Evolutionary conservation across 179 eudicot species (phyloP), one percentile per base, ranked within the genome.

Genomic region (Spinacia oleracea): DNA sequence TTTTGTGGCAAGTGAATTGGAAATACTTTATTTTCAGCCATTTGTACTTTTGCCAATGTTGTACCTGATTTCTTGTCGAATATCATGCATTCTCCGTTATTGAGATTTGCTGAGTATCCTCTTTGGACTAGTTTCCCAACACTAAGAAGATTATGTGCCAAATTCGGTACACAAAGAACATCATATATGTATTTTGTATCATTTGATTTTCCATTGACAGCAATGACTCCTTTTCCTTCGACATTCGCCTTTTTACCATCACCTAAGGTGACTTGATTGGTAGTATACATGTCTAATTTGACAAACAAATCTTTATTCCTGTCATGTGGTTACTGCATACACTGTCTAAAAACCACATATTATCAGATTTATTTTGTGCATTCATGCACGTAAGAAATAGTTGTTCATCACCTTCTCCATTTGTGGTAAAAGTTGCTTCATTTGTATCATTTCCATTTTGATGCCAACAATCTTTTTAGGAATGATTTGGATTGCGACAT

Each of bases 381-480:
- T 68, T 32, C 74, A 70, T 43, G 51, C 51, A 46, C 4, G 18
- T 14, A 46, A 46, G 51, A 3, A 46, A 46, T 46, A 46, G 14
- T 46, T 46, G 51, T 46, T 46, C 18, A 46, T 46, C 2, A 46
- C 51, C 51, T 46, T 46, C 51, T 0, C 16, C 51, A 14, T 63
- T 63, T 10, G 68, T 4, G n/a, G 68, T 63, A 21, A 63, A 63
- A 63, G 12, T 63, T 16, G 68, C 68, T 63, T 63, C 68, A 63
- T 29, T 29, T 29, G 59, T 71, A 45, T 43, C 20, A 27, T 43
- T 71, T 16, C 9, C 74, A 27, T 71, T 14, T 43, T 72, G 42
- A 72, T 72, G 62, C 75, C 75, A 72, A 32, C 63, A 75, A 42
- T 75, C 78, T 4, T 75, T 60, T 43, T 60, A 70, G 16, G 58